Conservation (phyloP, 768 basidiomycete species). For the Lactarius trivialis region DNA sequence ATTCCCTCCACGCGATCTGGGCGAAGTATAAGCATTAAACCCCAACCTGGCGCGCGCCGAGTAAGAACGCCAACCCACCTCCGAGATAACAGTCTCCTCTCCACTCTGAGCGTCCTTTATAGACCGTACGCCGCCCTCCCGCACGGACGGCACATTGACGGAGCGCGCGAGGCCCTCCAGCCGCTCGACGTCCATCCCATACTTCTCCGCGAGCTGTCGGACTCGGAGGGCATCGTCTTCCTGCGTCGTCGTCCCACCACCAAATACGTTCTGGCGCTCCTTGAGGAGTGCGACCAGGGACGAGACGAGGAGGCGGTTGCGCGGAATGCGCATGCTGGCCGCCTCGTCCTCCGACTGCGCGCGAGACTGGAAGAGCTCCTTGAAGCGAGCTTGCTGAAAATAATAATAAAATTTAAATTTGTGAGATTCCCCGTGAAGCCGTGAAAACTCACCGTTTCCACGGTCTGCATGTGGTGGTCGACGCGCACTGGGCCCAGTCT, state of each 20-base stretch:
- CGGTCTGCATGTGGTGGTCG: constrained; percentile 51
- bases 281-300: constrained; percentile 55
- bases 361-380: constrained; percentile 48
- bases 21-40: background rate
- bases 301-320: constrained; percentile 50
- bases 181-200: constrained; percentile 47
- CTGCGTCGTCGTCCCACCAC: background rate
- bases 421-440: background rate
- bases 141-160: constrained; percentile 62
- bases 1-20: constrained; percentile 14
- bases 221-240: constrained; percentile 41
- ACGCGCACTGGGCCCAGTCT: constrained; percentile 64
- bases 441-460: constrained; percentile 39
- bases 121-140: constrained; percentile 29
- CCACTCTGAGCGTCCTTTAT: constrained; percentile 36
- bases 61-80: constrained; percentile 35
- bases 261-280: constrained; percentile 42
- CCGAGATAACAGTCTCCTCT: constrained; percentile 44
- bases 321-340: constrained; percentile 33
- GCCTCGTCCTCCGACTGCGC: constrained; percentile 51
- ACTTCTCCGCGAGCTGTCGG: constrained; percentile 44
- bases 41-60: background rate
- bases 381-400: constrained; percentile 26
- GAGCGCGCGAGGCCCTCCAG: constrained; percentile 47
- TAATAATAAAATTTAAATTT: background rate